Base-by-base conservation (phyloP, 805 yeast genomes). In the Candida argentea region DNA sequence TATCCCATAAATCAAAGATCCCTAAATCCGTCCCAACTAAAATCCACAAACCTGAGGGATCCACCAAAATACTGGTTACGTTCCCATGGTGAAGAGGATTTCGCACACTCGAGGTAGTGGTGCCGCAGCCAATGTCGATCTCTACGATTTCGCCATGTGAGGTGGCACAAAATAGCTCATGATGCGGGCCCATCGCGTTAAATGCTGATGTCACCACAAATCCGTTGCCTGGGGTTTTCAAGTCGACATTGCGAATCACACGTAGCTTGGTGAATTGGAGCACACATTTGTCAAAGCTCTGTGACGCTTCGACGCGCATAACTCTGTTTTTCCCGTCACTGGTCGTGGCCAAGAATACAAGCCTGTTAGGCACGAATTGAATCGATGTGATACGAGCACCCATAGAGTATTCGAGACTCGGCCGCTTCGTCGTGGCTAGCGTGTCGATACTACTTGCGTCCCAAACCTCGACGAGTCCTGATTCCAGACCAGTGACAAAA, bases 391-490 rank as follows among this genome's bases (percentile, higher is more conserved):
- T 62, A 0, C 73, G 36, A 0, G 73, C 58, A 0, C 67, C 67
- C 26, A 77, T 50, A 22, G 68, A 64, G 1, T 68, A 45, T 1
- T 69, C 55, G 5, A 70, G 37, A 6, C 61, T 49, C 0, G 84
- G 65, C 4, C 33, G 43, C 34, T 65, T 55, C 17, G 69, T 67
- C 6, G 68, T 55, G 3, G 75, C 70, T 22, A 78, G 80, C 30
- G 67, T 68, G 29, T 76, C 84, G 20, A 87, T 53, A 33, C 74
- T 70, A 6, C 56, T 42, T 1, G 76, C 52, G 44, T 84, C 93
- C 96, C 96, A 91, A 1, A 89, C 51, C 37, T 73, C 78, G 22
- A 91, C 43, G 2, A 57, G 45, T 0, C 96, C 95, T 16, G 68
- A 67, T 26, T 76, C 80, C 5, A 91, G 83, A 2, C 86, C 94